These are phyloP conservation scores for Pythium angustatum DNA, from an alignment of 352 stramenopile species.

Conservation along the genomic window DNA sequence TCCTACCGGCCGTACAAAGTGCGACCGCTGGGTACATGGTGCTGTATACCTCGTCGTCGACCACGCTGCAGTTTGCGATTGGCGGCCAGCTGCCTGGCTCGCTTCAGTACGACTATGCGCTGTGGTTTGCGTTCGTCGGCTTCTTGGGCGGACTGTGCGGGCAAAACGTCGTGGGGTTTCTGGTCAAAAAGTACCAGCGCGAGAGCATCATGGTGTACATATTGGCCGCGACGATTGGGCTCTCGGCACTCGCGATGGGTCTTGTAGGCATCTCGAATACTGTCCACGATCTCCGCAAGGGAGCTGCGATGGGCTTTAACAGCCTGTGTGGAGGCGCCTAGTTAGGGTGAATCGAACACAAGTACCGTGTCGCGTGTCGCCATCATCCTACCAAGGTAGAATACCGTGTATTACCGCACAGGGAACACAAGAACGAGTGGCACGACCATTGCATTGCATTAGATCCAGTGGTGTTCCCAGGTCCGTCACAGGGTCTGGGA, in stretches of 20 bases:
- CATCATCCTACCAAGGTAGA: no score
- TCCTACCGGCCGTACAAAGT: conserved; percentile 86
- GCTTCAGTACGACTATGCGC: conserved; percentile 90
- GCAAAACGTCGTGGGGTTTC: conserved; percentile 79
- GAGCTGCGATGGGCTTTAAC: conserved; percentile 64
- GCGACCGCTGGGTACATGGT: conserved; percentile 92
- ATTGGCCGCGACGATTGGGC: conserved; percentile 65
- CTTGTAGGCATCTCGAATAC: conserved; percentile 63
- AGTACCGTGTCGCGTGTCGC: no score
- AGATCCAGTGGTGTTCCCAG: no score
- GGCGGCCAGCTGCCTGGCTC: conserved; percentile 74
- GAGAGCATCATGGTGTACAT: conserved; percentile 86
- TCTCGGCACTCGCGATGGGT: conserved; percentile 75
- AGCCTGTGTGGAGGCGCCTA: conserved; percentile 64
- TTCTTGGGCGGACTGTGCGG: conserved; percentile 80
- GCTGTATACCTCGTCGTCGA: conserved; percentile 90
- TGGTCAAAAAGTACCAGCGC: conserved; percentile 91
- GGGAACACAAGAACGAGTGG: no score
- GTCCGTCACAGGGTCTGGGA: no score
- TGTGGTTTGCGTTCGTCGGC: conserved; percentile 89
- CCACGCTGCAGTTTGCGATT: conserved; percentile 88
- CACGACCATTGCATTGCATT: no score
- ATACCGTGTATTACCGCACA: no score
- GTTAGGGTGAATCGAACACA: not conserved
- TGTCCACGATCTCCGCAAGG: conserved; percentile 58